A percentile compares a stretch with the other conserved stretches of the same genome.
These are phyloP conservation scores for Zygotorulaspora danielsina DNA, from an alignment of 805 yeast species.

Conservation along the genomic window DNA sequence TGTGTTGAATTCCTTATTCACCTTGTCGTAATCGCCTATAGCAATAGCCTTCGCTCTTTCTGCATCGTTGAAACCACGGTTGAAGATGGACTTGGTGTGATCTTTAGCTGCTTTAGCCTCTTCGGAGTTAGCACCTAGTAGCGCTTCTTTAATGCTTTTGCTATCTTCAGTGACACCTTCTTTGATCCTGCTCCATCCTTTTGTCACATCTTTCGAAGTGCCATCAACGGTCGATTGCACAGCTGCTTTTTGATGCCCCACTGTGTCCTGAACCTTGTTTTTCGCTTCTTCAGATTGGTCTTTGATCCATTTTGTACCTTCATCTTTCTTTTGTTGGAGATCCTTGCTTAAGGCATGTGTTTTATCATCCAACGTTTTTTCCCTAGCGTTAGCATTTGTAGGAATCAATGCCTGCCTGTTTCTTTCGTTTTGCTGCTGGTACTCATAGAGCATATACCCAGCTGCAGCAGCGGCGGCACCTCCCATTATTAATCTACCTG, in stretches of 20 bases:
- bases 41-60: slow-evolving; percentile 31
- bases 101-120: slow-evolving; percentile 14
- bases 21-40: slow-evolving; percentile 29
- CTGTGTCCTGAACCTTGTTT: slow-evolving; percentile 8
- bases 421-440: slow-evolving; percentile 20
- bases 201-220: slow-evolving; percentile 8
- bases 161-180: slow-evolving; percentile 15
- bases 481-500: slow-evolving; percentile 26
- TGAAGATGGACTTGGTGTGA: slow-evolving; percentile 25
- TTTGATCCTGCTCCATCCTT: slow-evolving; percentile 15
- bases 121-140: slow-evolving; percentile 10
- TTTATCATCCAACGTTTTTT: slow-evolving; percentile 2
- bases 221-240: slow-evolving; percentile 8
- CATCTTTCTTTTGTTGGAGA: slow-evolving; percentile 10
- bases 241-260: slow-evolving; percentile 5
- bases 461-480: slow-evolving; percentile 30
- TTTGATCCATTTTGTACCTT: slow-evolving; percentile 11
- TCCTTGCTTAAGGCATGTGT: slow-evolving; percentile 4
- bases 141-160: slow-evolving; percentile 16
- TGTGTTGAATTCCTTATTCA: slow-evolving; percentile 27
- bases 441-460: slow-evolving; percentile 26
- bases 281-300: slow-evolving; percentile 12
- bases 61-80: slow-evolving; percentile 30
- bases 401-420: slow-evolving; percentile 18
- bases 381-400: slow-evolving; percentile 5